Conservation (phyloP, 164 flowering plant genomes). For the Annona squamosa region DNA sequence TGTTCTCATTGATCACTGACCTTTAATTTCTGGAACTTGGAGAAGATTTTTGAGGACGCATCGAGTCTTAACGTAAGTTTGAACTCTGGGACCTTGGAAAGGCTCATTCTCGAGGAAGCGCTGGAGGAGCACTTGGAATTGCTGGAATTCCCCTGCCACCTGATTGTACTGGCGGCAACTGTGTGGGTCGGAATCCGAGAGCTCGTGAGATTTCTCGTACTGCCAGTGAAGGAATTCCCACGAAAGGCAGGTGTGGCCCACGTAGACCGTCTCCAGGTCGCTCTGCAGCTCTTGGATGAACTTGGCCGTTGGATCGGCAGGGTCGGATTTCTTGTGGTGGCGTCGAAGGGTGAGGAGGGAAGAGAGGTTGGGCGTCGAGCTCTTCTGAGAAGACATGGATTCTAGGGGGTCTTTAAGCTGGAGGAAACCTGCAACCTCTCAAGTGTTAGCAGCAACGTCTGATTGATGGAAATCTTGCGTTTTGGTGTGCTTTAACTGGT, state of each 20-base stretch:
- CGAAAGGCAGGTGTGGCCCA: conserved; percentile 78
- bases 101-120: conserved; percentile 77
- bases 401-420: conserved; percentile 42
- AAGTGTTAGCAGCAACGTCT: too few species aligned
- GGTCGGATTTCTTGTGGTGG: conserved; percentile 21
- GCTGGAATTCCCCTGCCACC: conserved; percentile 65
- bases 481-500: too few species aligned
- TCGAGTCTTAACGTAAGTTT: conserved; percentile 52
- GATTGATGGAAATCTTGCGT: too few species aligned
- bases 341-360: conserved; percentile 24
- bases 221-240: conserved; percentile 93
- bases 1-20: conserved; percentile 21
- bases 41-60: conserved; percentile 45
- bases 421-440: conserved; percentile 41
- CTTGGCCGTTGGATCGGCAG: conserved; percentile 34
- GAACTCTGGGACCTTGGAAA: conserved; percentile 63
- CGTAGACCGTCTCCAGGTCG: conserved; percentile 67
- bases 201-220: conserved; percentile 34
- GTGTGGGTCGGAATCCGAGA: conserved; percentile 34
- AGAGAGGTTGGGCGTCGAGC: conserved; percentile 1
- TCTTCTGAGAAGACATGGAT: conserved; percentile 17
- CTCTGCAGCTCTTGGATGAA: conserved; percentile 35
- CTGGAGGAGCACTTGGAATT: conserved; percentile 67
- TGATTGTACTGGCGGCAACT: conserved; percentile 38
- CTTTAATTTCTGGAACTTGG: conserved; percentile 77